Percentiles rank a stretch among this genome's conserved stretches.
Conservation (phyloP, 768 basidiomycete species). For the Naganishia friedmannii region DNA sequence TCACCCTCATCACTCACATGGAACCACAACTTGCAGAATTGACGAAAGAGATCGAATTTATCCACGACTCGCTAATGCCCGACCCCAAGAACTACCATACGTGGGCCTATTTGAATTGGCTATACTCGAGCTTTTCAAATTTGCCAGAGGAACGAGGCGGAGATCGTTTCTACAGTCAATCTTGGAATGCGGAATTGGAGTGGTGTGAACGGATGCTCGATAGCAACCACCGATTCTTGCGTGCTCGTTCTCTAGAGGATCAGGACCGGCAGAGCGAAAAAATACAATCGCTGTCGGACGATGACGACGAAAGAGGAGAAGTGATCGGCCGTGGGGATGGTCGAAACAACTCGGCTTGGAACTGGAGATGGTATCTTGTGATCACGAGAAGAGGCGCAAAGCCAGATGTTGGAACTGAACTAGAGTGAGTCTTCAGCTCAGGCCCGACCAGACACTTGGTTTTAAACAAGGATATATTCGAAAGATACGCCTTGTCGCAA, state of each 20-base stretch:
- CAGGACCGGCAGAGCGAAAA: constrained; percentile 2
- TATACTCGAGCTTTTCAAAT: constrained; percentile 69
- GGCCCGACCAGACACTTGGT: background rate
- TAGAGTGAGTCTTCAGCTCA: constrained; percentile 62
- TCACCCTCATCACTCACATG: constrained; percentile 53
- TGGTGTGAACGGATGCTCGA: constrained; percentile 50
- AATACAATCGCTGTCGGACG: background rate
- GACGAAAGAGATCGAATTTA: constrained; percentile 71
- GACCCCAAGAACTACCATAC: constrained; percentile 99
- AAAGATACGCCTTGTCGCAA: constrained; percentile 75
- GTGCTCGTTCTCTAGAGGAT: background rate
- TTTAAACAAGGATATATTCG: background rate
- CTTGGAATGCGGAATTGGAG: constrained; percentile 43
- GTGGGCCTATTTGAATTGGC: constrained; percentile 96
- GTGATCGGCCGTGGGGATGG: constrained; percentile 69
- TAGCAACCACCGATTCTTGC: constrained; percentile 1
- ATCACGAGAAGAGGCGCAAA: constrained; percentile 63
- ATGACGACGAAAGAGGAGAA: constrained; percentile 26
- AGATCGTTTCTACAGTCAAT: constrained; percentile 22
- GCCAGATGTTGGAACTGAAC: constrained; percentile 64
- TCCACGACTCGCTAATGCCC: constrained; percentile 64
- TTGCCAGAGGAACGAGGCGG: constrained; percentile 29
- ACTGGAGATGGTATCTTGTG: constrained; percentile 78
- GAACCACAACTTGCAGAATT: constrained; percentile 44
- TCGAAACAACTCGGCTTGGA: constrained; percentile 97